Base-by-base conservation (phyloP, 2,329 filamentous ascomycete genomes). In the Mycosphaerelloides madeirae region DNA sequence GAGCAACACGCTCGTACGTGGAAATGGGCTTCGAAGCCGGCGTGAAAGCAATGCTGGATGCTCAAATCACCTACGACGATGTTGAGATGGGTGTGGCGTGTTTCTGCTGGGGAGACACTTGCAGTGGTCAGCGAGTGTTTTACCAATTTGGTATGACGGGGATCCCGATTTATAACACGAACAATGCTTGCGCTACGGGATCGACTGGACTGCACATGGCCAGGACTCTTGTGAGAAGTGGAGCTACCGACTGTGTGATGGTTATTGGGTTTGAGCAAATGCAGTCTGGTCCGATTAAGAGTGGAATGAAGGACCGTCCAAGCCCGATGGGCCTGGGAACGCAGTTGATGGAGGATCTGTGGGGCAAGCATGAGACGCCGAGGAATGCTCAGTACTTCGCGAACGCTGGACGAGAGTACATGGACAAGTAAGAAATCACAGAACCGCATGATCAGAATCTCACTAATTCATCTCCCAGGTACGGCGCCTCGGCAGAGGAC, bases 201-300 rank as follows among this genome's bases (percentile, higher is more conserved):
- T 88, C 84, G 5, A 95, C 91, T 0, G 91, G 91, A 7, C 73
- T 97, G 48, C 83, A 83, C 62, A 84, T 97, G 78, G 91, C 78
- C 2, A 76, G 89, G 31, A 87, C 83, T 44, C 76, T 94, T 64
- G 83, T 97, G 55, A 76, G 80, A 14, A 77, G 85, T 57, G 90
- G 90, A 28, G 86, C 80, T 9, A 87, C 87, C 1, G 61, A 63
- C 68, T 95, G 88, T 64, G 81, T 95, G 25, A 73, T 97, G 51
- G 90, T 96, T 1, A 80, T 97, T 25, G 91, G 91, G 3, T 97
- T 96, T 59, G 91, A 97, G 76, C 96, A 96, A 80, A 97, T 97
- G 91, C 89, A 84, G 70, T 83, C 85, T 0, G 91, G 91, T 16
- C 86, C 82, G 58, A 75, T 97, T 54, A 83, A 89, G 72, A 79